Evolutionary conservation across 2,329 filamentous ascomycete species (phyloP).

Genomic region (Neofusicoccum sp.): DNA sequence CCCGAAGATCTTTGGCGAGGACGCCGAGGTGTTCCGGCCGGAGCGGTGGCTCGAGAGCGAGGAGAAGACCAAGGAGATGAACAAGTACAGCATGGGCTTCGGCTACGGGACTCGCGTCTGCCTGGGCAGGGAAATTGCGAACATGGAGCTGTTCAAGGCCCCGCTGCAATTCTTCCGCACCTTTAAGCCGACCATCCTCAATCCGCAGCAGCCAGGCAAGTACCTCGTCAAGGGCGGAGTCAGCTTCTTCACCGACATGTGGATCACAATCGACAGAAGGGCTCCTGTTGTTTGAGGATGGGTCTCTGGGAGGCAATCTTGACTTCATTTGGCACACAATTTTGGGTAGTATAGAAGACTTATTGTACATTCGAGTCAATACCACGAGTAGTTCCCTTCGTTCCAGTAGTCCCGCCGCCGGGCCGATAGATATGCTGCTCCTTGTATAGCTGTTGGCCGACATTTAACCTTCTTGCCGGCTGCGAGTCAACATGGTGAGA

Average conservation of each 20-base stretch:
- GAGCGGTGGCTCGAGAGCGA: constrained; percentile 34
- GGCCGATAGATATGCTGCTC: not conserved
- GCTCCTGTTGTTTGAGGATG: constrained; percentile 10
- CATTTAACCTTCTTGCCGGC: not conserved
- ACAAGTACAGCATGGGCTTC: constrained; percentile 51
- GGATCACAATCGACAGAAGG: constrained; percentile 33
- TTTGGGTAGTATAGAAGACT: constrained; percentile 1
- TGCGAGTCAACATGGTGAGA: not conserved
- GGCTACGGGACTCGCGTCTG: constrained; percentile 51
- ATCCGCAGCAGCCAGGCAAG: constrained; percentile 31
- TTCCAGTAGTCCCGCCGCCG: not conserved
- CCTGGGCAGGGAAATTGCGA: constrained; percentile 51
- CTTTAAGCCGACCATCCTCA: constrained; percentile 34
- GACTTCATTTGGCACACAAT: not conserved
- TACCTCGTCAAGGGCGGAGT: constrained; percentile 46
- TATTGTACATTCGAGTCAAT: constrained; percentile 4
- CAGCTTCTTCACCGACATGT: constrained; percentile 44
- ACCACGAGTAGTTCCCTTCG: not conserved
- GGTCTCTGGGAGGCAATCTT: not conserved
- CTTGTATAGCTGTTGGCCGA: not conserved
- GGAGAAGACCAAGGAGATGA: constrained; percentile 42
- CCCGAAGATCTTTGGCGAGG: constrained; percentile 28
- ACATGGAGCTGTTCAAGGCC: constrained; percentile 54
- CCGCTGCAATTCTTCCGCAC: constrained; percentile 42
- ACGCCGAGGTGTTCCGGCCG: constrained; percentile 29